Base-by-base conservation (phyloP, 129 eudicot genomes). In the Deinandra increscens region DNA sequence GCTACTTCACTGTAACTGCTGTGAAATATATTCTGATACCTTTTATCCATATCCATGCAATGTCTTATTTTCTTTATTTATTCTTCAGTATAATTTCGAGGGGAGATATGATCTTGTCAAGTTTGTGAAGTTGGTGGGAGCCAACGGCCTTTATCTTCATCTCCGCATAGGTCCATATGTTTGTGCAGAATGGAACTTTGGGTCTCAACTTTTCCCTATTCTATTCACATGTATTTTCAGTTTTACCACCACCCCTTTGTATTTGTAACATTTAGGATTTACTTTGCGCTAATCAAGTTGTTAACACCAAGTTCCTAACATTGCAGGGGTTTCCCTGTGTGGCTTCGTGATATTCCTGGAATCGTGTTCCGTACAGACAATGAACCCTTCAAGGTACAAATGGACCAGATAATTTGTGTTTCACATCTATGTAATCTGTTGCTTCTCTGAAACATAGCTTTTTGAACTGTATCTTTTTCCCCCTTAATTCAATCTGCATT, bases 181-280 rank as follows among this genome's bases (percentile, higher is more conserved):
- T 45, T 93, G 98, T 68, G 98, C 98, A 6, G 96, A 93, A 78
- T 93, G 96, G 96, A 93, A 93, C 74, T 93, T 93, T 76, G 98
- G 98, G 98, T 92, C 83, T 56, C 78, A 44, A 67, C 74, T 71
- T 79, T 55, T 44, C 64, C 37, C 49, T 64, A 11, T 67, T 70
- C 50, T n/a, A 19, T 31, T 70, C 51, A 48, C 33, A 43, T 10
- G 2, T 66, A 20, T 36, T 66, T 66, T 60, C 14, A 37, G 31
- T 26, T 26, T 26, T 26, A 26, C 31, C 31, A 26, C 31, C 1
- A 26, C 8, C 5, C 34, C 20, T 71, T 39, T 20, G 33, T 58
- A 26, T 26, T 26, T 26, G 1, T 26, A 26, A 26, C 31, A 26
- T 1, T 26, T 26, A 26, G 31, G 31, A 26, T 26, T 13, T 45